Percentiles rank a stretch among this genome's conserved stretches.
Evolutionary conservation across 2,329 filamentous ascomycete genomes (phyloP).

Genomic region (Cytospora piceicola): DNA sequence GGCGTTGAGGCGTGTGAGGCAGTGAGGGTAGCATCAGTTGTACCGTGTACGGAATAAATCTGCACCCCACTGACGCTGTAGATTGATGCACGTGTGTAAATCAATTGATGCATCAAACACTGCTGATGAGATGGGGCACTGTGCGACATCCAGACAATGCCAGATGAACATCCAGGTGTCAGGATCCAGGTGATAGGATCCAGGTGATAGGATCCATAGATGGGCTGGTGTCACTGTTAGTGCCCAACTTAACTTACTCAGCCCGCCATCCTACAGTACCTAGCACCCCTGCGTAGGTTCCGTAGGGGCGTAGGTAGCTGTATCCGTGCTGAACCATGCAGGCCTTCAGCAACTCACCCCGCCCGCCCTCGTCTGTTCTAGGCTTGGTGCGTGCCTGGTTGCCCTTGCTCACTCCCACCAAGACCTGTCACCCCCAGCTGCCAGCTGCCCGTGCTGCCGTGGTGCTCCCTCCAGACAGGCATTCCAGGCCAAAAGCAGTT

Average conservation of each 20-base stretch:
- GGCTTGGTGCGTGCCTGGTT: not conserved
- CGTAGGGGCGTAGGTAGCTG: not conserved
- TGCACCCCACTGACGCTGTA: not conserved
- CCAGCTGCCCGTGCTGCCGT: constrained; percentile 6
- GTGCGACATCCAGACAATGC: constrained; percentile 15
- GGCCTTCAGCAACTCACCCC: not conserved
- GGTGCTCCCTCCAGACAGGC: constrained; percentile 17
- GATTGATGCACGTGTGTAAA: no score
- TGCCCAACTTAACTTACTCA: constrained; percentile 13
- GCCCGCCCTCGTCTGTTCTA: not conserved
- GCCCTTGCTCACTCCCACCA: not conserved
- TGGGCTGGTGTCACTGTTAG: constrained; percentile 15
- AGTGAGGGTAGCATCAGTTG: not conserved
- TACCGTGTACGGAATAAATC: constrained; percentile 11
- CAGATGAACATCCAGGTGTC: not conserved
- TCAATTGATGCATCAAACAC: no score
- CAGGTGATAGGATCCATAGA: no score
- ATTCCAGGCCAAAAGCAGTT: constrained; percentile 19
- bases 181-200: no score
- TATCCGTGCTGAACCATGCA: not conserved
- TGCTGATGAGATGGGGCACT: not conserved
- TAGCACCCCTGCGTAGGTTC: not conserved
- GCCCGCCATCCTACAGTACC: no score
- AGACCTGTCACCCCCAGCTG: not conserved
- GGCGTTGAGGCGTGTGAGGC: not conserved